Evolutionary conservation across 768 basidiomycete genomes (phyloP), one percentile per base, ranked within the genome.

Genomic region (Boletus subcaerulescens): DNA sequence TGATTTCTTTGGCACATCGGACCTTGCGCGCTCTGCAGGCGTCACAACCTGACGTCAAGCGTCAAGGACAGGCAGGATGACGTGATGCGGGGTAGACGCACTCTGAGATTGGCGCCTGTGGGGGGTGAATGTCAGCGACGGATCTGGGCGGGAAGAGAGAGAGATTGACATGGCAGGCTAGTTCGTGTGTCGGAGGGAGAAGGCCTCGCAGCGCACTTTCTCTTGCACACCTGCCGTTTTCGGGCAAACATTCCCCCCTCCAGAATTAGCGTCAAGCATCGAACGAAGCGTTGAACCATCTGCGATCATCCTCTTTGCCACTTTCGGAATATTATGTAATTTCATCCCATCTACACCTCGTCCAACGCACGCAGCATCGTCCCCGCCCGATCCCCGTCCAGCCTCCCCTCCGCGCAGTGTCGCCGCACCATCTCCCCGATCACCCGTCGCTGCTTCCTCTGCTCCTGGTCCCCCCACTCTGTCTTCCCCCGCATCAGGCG

Each of bases 1-100:
- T 81, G 61, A 86, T 86, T 65, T 93, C 91, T 58, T 87, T 78
- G 7, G 87, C 86, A 64, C 91, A 93, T 48, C 89, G 81, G 43
- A 93, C 91, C 71, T 93, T 93, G 68, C 91, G 86, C 11, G 89
- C 87, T 61, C 89, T 78, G 72, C 91, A 92, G 44, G 89, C 89
- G 74, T 91, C 90, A 71, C 89, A 92, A 67, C 90, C 90, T 91
- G 64, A 46, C 45, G 43, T 64, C 64, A 57, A 71, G 56, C 56
- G 61, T 60, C 48, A 57, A 39, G 52, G 50, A 33, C 56, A 56
- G 57, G 50, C 40, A 39, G 57, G 50, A 59, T 54, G 57, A 78
- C 54, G 56, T 51, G 55, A 62, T 56, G 60, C 42, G 60, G 60
- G 56, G 48, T 41, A 46, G 32, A 67, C 86, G 56, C 63, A 89